Evolutionary conservation across 768 basidiomycete species (phyloP).

Genomic region (Amanita exitialis): DNA sequence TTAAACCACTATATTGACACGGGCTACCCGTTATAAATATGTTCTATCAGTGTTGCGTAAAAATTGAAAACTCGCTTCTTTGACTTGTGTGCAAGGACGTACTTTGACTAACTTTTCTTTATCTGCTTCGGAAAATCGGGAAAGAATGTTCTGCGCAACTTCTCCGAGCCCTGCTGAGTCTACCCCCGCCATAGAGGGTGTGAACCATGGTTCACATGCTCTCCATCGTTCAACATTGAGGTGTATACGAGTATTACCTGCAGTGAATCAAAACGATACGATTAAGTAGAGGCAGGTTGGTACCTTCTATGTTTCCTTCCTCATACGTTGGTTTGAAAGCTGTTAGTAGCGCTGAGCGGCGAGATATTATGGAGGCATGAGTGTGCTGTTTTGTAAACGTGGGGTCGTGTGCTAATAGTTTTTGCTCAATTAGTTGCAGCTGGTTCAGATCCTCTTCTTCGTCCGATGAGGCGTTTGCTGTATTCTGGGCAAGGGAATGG

Average conservation of each 20-base stretch:
- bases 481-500: constrained; percentile 36
- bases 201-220: constrained; percentile 88
- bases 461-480: constrained; percentile 62
- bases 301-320: constrained; percentile 63
- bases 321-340: constrained; percentile 78
- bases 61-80: neutral
- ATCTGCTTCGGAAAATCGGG: constrained; percentile 57
- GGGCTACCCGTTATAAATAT: constrained; percentile 85
- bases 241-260: constrained; percentile 70
- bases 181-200: constrained; percentile 87
- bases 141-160: constrained; percentile 75
- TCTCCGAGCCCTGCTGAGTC: constrained; percentile 95
- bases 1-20: constrained; percentile 62
- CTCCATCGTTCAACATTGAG: constrained; percentile 86
- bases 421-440: constrained; percentile 66
- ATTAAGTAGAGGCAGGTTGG: neutral
- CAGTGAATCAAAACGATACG: neutral
- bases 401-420: constrained; percentile 77
- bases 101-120: constrained; percentile 73
- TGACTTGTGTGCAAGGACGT: constrained; percentile 8
- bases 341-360: constrained; percentile 76
- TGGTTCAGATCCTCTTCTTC: constrained; percentile 83
- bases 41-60: constrained; percentile 38
- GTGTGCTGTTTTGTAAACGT: constrained; percentile 77
- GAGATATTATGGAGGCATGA: constrained; percentile 63